phyloP scores from a whole-genome alignment of 2,329 filamentous ascomycete species.

The Trichoderma harzianum region DNA sequence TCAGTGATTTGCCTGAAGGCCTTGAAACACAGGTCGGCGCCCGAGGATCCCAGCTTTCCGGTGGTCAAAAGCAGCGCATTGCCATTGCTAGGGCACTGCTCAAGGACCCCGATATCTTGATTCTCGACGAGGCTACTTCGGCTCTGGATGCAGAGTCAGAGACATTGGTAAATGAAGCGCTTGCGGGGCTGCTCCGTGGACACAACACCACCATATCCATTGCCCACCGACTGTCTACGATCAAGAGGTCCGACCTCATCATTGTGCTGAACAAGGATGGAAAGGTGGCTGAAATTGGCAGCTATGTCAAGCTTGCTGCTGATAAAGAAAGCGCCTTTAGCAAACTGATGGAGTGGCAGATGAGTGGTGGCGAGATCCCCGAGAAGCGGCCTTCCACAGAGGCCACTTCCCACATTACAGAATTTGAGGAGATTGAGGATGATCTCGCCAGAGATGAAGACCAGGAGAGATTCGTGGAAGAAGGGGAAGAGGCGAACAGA shows the following conservation, averaged over 20 bases:
- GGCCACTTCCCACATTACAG: constrained; percentile 43
- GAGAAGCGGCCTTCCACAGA: constrained; percentile 35
- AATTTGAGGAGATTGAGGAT: constrained; percentile 51
- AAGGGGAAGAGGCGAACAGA: constrained; percentile 26
- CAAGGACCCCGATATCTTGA: constrained; percentile 94
- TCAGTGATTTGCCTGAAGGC: constrained; percentile 93
- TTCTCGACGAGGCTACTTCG: constrained; percentile 93
- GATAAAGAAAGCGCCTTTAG: constrained; percentile 81
- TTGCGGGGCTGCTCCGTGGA: constrained; percentile 74
- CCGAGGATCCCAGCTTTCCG: constrained; percentile 87
- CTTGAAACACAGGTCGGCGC: constrained; percentile 92
- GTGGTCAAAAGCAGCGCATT: constrained; percentile 96
- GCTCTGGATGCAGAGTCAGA: constrained; percentile 95
- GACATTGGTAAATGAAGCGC: constrained; percentile 89
- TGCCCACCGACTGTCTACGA: constrained; percentile 90
- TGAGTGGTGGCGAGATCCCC: constrained; percentile 73
- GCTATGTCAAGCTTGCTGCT: constrained; percentile 71
- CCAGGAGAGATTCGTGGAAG: constrained; percentile 24
- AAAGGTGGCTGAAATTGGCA: constrained; percentile 84
- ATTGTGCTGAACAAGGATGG: constrained; percentile 87
- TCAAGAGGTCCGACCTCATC: constrained; percentile 91
- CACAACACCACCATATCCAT: constrained; percentile 97
- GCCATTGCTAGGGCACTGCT: constrained; percentile 92
- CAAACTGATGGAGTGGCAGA: constrained; percentile 98
- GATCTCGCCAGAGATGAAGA: constrained; percentile 34